Conservation (phyloP, 2,329 filamentous ascomycete species). For the Diaporthe caulivora region DNA sequence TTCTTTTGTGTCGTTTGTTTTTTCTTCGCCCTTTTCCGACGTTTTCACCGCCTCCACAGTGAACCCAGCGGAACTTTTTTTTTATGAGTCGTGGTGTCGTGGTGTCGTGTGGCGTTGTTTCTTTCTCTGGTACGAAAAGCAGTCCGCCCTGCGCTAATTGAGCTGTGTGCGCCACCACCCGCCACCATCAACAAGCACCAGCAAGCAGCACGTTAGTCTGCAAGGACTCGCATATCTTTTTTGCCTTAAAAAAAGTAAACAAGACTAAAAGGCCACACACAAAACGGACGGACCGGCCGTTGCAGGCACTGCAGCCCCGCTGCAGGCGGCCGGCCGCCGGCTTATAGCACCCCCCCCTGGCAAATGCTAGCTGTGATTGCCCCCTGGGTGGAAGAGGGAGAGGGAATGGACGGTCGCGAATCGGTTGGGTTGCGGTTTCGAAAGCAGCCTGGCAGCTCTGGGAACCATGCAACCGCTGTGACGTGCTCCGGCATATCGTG, state of each 20-base stretch:
- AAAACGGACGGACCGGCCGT: conserved; percentile 11
- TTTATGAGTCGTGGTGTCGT: background rate
- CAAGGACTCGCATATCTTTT: no score
- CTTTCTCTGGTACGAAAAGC: background rate
- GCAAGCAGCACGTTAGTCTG: no score
- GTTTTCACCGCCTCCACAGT: conserved; percentile 16
- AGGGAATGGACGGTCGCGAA: background rate
- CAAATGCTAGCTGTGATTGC: no score
- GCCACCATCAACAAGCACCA: no score
- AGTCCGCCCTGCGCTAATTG: background rate
- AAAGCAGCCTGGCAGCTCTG: background rate
- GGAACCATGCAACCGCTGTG: conserved; percentile 31
- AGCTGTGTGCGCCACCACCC: no score
- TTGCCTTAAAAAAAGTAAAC: no score
- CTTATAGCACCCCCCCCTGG: no score
- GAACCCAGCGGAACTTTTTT: background rate
- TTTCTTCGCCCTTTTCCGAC: background rate
- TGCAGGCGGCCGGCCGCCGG: background rate
- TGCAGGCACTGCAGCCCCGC: conserved; percentile 11
- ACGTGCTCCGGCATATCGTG: conserved; percentile 31
- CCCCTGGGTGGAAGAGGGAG: no score
- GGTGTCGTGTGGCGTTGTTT: no score
- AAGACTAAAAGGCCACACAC: no score
- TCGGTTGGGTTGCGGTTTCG: no score
- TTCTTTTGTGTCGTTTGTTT: no score